phyloP scores from a whole-genome alignment of 352 stramenopile species.

The Lagenidium sp. region DNA sequence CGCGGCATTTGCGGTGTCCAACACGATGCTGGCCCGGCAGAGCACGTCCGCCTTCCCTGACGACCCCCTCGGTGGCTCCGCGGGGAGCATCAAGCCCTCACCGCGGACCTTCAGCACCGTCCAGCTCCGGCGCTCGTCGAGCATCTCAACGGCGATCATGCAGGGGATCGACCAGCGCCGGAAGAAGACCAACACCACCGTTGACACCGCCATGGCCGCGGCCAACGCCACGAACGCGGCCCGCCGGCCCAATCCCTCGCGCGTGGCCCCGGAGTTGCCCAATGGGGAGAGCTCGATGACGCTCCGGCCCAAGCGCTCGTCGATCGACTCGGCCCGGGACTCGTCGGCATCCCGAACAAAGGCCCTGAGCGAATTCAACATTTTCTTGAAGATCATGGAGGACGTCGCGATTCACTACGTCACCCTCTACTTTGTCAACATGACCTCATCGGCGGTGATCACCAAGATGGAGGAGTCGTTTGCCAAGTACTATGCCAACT shows the following conservation, averaged over 20 bases:
- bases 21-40: constrained; percentile 5
- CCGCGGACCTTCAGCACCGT: constrained; percentile 21
- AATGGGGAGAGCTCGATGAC: constrained; percentile 8
- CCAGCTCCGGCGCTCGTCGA: constrained; percentile 29
- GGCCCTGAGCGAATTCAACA: constrained; percentile 58
- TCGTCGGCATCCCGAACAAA: constrained; percentile 41
- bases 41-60: constrained; percentile 20
- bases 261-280: constrained; percentile 23
- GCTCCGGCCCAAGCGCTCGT: constrained; percentile 12
- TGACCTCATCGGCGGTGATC: constrained; percentile 55
- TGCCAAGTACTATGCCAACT: constrained; percentile 69
- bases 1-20: too few species aligned
- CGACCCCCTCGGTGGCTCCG: constrained; percentile 25
- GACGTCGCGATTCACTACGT: constrained; percentile 72
- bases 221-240: constrained; percentile 14
- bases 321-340: constrained; percentile 31
- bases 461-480: constrained; percentile 75
- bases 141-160: constrained; percentile 28
- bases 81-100: constrained; percentile 15
- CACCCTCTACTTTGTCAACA: constrained; percentile 78
- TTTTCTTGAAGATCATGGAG: constrained; percentile 78
- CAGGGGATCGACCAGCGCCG: constrained; percentile 14
- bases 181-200: constrained; percentile 10
- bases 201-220: constrained; percentile 16
- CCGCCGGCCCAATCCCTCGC: constrained; percentile 15